Evolutionary conservation across 2,329 filamentous ascomycete species (phyloP), one percentile per base, ranked within the genome.

Genomic region (Penicillium sp.): DNA sequence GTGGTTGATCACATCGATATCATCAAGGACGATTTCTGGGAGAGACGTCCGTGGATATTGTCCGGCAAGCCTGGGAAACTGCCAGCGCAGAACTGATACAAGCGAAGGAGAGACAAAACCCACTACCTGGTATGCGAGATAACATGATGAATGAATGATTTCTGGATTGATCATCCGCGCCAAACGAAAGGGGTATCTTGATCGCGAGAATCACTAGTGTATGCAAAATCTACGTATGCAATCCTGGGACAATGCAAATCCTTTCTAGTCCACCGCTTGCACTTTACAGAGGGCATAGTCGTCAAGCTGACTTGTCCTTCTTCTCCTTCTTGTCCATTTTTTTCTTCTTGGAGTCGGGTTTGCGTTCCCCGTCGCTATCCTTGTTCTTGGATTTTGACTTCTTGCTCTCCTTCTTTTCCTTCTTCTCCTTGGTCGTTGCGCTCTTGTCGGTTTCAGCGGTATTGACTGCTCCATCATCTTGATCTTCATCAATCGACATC

Each of bases 11-110:
- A 98, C 79, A 78, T 95, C 60, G 95, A 99, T 78, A 90, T 99
- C 69, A 98, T 99, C 77, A 92, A 90, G 69, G 91, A 98, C 75
- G 90, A 91, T 3, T 99, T 99, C 73, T 99, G 95, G 95, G 84
- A 91, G 64, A 84, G 83, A 69, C 83, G 93, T 71, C 92, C 93
- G 1, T 98, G 93, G 91, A 82, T 95, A 58, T 73, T 93, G 55
- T 90, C 88, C 1, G 89, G 89, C 64, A 90, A 87, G 74, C 88
- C 89, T 5, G 89, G 89, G 22, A 89, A 85, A 70, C 80, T 88
- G 67, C 87, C 87, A n/a, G 87, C 86, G 12, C 63, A 69, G 37
- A 49, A 15, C 37, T 59, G 25, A 65, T 53, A 39, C 42, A 28
- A 25, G 12, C 14, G 12, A 51, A n/a, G 15, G 4, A 15, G 15